Evolutionary conservation across 106 monocot species (phyloP).

Genomic region (Cymbidium sinense): DNA sequence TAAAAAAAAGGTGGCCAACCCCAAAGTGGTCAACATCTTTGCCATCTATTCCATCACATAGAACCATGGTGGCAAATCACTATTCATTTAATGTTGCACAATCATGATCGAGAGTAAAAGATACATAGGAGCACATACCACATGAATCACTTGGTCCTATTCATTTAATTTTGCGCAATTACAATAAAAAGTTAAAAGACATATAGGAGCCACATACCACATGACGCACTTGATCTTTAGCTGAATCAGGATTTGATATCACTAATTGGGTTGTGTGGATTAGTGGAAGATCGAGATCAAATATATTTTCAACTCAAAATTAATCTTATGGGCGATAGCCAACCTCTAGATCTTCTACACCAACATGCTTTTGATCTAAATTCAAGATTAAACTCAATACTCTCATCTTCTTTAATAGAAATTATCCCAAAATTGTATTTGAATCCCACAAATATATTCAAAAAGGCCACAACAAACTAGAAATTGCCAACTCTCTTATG

Average conservation of each 20-base stretch:
- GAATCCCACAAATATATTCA: too few relatives aligned
- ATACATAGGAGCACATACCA: too few relatives aligned
- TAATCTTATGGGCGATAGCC: background rate
- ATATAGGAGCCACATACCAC: background rate
- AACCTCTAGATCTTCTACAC: background rate
- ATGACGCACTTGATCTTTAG: background rate
- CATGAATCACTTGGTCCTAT: too few relatives aligned
- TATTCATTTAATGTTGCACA: too few relatives aligned
- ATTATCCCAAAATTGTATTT: too few relatives aligned
- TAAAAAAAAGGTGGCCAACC: too few relatives aligned
- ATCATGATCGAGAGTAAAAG: too few relatives aligned
- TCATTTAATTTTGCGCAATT: background rate
- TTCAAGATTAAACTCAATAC: background rate
- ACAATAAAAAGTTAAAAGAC: background rate
- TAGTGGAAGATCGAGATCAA: background rate
- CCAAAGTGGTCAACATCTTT: too few relatives aligned
- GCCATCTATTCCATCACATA: too few relatives aligned
- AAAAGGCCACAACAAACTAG: background rate
- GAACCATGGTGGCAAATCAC: too few relatives aligned
- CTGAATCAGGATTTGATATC: background rate
- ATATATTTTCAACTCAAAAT: background rate
- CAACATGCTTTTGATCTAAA: background rate
- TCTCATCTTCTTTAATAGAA: too few relatives aligned
- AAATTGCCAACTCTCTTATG: background rate
- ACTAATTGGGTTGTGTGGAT: background rate